Percentiles rank a stretch among this genome's conserved stretches.
phyloP scores from a whole-genome alignment of 257 asterid genomes.

The Nicotiana noctiflora region DNA sequence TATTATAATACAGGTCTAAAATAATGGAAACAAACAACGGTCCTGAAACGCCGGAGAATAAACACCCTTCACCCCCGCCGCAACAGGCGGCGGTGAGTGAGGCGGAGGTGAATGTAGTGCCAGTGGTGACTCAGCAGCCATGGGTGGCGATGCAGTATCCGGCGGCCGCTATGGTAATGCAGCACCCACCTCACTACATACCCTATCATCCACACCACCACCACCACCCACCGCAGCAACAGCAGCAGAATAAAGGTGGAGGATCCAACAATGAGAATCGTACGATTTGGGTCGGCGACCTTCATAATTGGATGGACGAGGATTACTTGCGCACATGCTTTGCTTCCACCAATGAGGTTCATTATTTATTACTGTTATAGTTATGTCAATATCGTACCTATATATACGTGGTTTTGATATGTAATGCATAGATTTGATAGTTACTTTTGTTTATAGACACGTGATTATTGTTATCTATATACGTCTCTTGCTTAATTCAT shows the following conservation, averaged over 20 bases:
- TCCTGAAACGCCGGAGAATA: conserved; percentile 37
- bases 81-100: conserved; percentile 14
- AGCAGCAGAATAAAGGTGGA: conserved; percentile 27
- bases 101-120: background rate
- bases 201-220: conserved; percentile 55
- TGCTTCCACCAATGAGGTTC: conserved; percentile 77
- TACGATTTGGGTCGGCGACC: conserved; percentile 96
- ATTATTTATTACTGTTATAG: background rate
- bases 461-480: background rate
- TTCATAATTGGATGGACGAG: conserved; percentile 93
- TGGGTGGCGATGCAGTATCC: conserved; percentile 41
- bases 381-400: background rate
- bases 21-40: conserved; percentile 40
- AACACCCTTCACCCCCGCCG: background rate
- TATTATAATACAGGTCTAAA: background rate
- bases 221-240: conserved; percentile 16
- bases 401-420: background rate
- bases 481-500: background rate
- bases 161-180: conserved; percentile 80
- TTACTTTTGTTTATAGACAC: background rate
- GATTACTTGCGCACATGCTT: conserved; percentile 87
- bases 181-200: conserved; percentile 70
- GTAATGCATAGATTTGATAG: background rate
- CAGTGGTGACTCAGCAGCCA: conserved; percentile 8
- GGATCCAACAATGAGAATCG: conserved; percentile 73